Conservation (phyloP, 2,329 filamentous ascomycete species). For the Fusarium sp. region DNA sequence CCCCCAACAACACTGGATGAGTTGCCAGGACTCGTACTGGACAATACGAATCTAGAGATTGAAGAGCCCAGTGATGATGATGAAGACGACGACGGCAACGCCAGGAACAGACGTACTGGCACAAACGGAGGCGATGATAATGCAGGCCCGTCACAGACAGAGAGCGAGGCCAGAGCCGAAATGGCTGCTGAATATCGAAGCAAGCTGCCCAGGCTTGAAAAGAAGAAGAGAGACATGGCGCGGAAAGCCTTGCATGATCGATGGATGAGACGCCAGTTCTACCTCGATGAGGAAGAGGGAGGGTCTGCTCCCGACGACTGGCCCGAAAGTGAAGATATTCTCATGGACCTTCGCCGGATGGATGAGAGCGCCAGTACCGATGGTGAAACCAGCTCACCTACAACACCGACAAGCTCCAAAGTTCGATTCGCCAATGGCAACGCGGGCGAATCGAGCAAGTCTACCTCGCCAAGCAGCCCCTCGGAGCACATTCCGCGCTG, state of each 20-base stretch:
- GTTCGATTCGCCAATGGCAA: slow-evolving; percentile 80
- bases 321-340: slow-evolving; percentile 69
- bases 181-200: slow-evolving; percentile 52
- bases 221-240: slow-evolving; percentile 57
- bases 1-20: slow-evolving; percentile 59
- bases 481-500: slow-evolving; percentile 83
- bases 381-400: slow-evolving; percentile 58
- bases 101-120: slow-evolving; percentile 31
- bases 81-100: slow-evolving; percentile 36
- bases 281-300: slow-evolving; percentile 88
- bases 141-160: slow-evolving; percentile 50
- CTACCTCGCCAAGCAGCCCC: slow-evolving; percentile 77
- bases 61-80: slow-evolving; percentile 47
- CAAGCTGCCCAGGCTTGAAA: slow-evolving; percentile 53
- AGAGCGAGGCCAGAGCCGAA: slow-evolving; percentile 56
- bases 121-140: slow-evolving; percentile 43
- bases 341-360: slow-evolving; percentile 51
- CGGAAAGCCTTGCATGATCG: slow-evolving; percentile 73
- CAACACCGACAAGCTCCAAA: slow-evolving; percentile 82
- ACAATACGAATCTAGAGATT: slow-evolving; percentile 45
- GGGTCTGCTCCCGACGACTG: slow-evolving; percentile 73
- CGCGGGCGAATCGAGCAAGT: slow-evolving; percentile 76
- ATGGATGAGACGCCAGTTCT: slow-evolving; percentile 83
- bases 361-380: slow-evolving; percentile 59
- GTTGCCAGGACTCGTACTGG: slow-evolving; percentile 55